Conservation (phyloP, 306 rosid species). For the Prunus campanulata region DNA sequence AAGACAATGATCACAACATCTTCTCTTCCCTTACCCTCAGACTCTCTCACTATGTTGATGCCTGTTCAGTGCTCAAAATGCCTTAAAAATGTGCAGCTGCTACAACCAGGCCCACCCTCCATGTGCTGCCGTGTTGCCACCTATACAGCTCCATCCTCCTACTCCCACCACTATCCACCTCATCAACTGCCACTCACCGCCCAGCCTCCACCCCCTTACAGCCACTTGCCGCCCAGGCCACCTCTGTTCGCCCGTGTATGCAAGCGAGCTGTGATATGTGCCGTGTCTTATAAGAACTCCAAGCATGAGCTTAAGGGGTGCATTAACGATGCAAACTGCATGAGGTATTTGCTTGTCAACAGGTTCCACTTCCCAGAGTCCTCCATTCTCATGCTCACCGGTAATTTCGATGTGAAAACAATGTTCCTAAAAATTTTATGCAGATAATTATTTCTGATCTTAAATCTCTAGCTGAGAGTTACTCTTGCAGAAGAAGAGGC, state of each 20-base stretch:
- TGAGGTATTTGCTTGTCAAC: slow-evolving; percentile 47
- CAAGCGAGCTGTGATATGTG: slow-evolving; percentile 52
- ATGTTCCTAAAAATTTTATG: not conserved
- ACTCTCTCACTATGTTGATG: not conserved
- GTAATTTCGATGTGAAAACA: slow-evolving; percentile 5
- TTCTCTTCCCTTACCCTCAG: not conserved
- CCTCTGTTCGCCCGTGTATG: slow-evolving; percentile 23
- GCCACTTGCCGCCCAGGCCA: slow-evolving; percentile 17
- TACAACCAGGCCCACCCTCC: not conserved
- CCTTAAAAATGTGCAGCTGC: not conserved
- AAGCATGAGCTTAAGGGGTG: slow-evolving; percentile 43
- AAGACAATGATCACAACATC: not conserved
- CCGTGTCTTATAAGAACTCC: slow-evolving; percentile 38
- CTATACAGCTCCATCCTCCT: not conserved
- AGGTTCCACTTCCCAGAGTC: slow-evolving; percentile 42
- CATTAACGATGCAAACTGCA: slow-evolving; percentile 49
- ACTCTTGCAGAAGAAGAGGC: slow-evolving; percentile 41
- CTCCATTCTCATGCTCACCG: slow-evolving; percentile 46
- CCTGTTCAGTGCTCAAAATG: not conserved
- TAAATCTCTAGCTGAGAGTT: not conserved
- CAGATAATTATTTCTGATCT: not conserved
- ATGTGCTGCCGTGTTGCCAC: not conserved
- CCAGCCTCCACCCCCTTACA: not conserved
- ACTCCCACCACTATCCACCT: not conserved
- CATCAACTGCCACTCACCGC: too few species aligned